Conservation (phyloP, 768 basidiomycete genomes). For the Pleurotus sapidus region DNA sequence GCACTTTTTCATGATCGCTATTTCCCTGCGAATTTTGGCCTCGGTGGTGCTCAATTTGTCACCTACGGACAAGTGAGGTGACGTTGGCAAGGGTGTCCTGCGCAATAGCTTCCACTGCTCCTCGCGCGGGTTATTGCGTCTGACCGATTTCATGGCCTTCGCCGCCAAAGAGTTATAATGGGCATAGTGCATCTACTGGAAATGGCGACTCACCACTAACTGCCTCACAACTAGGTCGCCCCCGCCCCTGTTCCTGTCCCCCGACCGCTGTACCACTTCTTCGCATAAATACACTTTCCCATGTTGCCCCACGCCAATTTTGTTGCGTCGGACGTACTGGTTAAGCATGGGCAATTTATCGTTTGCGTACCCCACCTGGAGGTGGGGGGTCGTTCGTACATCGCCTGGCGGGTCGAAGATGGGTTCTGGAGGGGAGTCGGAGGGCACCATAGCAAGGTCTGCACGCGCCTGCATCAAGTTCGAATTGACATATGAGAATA, state of each 20-base stretch:
- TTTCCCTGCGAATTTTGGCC: slow-evolving; percentile 86
- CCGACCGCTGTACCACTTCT: slow-evolving; percentile 3
- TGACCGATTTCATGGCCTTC: slow-evolving; percentile 80
- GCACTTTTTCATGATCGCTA: slow-evolving; percentile 98
- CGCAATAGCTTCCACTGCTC: slow-evolving; percentile 38
- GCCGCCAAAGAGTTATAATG: background rate
- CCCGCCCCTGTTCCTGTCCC: slow-evolving; percentile 5
- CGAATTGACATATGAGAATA: slow-evolving; percentile 18
- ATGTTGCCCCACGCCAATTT: slow-evolving; percentile 87
- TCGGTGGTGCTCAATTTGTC: slow-evolving; percentile 73
- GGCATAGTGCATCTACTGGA: background rate
- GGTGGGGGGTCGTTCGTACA: slow-evolving; percentile 48
- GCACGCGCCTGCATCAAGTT: slow-evolving; percentile 19
- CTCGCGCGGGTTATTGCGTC: slow-evolving; percentile 67
- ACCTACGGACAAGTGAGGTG: slow-evolving; percentile 54
- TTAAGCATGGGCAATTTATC: slow-evolving; percentile 61
- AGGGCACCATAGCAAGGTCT: slow-evolving; percentile 19
- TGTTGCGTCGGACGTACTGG: slow-evolving; percentile 76
- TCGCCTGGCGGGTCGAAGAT: slow-evolving; percentile 36
- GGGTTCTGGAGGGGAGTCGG: slow-evolving; percentile 15
- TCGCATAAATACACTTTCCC: slow-evolving; percentile 80
- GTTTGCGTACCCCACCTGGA: slow-evolving; percentile 31
- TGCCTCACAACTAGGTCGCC: slow-evolving; percentile 25
- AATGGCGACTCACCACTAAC: slow-evolving; percentile 31
- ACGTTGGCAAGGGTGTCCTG: slow-evolving; percentile 38